Evolutionary conservation across 768 basidiomycete species (phyloP).

Genomic region (Mycena haematopus): DNA sequence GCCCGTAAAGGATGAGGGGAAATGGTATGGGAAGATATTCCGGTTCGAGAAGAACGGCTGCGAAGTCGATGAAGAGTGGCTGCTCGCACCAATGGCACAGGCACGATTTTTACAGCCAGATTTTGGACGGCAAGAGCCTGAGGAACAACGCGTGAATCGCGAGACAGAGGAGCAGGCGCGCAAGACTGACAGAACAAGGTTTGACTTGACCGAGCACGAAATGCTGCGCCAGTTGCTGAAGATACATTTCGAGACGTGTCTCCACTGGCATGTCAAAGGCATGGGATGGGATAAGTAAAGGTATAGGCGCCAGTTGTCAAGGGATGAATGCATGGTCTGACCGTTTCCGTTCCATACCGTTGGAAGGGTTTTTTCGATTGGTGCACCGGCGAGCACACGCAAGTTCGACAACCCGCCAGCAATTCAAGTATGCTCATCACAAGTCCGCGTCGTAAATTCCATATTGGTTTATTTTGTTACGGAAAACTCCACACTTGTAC

Average conservation of each 20-base stretch:
- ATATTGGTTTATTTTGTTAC: no score
- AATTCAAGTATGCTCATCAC: no score
- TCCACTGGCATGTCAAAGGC: conserved; percentile 13
- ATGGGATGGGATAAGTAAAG: conserved; percentile 15
- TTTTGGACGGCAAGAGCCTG: not conserved
- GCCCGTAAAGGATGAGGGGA: not conserved
- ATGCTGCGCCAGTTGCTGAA: conserved; percentile 3
- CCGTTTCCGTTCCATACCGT: no score
- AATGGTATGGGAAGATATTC: conserved; percentile 6
- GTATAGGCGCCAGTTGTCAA: no score
- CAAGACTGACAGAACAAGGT: not conserved
- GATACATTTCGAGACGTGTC: conserved; percentile 6
- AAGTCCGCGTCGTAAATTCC: no score
- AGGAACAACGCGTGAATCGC: not conserved
- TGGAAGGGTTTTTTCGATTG: no score
- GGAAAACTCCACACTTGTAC: no score
- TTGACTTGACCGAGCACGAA: not conserved
- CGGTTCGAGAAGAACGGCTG: not conserved
- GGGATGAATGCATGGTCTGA: no score
- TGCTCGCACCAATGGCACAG: not conserved
- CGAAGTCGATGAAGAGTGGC: not conserved
- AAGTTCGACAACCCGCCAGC: no score
- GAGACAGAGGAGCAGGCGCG: conserved; percentile 1
- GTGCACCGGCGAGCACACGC: no score
- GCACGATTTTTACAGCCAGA: not conserved